Base-by-base conservation (phyloP, 768 basidiomycete genomes). In the Zangia roseola region DNA sequence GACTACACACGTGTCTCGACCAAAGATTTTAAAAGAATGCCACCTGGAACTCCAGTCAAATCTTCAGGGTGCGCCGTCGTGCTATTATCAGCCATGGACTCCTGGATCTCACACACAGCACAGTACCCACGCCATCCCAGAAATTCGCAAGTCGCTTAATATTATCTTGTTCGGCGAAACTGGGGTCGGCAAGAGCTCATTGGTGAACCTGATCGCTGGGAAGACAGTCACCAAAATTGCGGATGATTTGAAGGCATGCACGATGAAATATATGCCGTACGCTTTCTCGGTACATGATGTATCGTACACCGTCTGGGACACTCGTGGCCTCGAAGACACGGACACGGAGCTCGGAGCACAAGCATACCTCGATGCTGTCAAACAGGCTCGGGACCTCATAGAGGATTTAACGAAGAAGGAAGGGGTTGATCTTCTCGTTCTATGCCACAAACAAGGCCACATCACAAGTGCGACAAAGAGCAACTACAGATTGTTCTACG, bases 81-180 rank as follows among this genome's bases (percentile, higher is more conserved):
- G 12, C 26, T 16, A 10, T 9, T 28, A 10, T n/a, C 26, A 10
- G 26, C 16, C 10, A 26, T n/a, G 40, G 16, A 16, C 10, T n/a
- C 26, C 17, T 28, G 5, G 6, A 28, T 28, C 26, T 41, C 26
- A 41, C 26, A 28, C 9, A 8, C 19, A 13, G 26, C 19, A 17
- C 25, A 41, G 25, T 9, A 28, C 25, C 10, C 19, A 30, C 20
- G 12, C n/a, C 37, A 40, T 47, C 38, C 5, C 38, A 12, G 26
- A 6, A 28, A 28, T 10, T 10, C 5, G 4, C 9, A 47, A 40
- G 16, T 47, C 38, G 8, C 38, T 47, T 38, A 47, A 47, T 23
- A 47, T 47, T 16, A 47, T 47, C 13, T 13, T 47, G 24, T 46
- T 46, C 14, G 45, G 45, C 13, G 45, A 46, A 40, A 40, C 38